A percentile compares a stretch with the other conserved stretches of the same genome.
phyloP scores from a whole-genome alignment of 306 rosid genomes.

The Parietaria judaica region DNA sequence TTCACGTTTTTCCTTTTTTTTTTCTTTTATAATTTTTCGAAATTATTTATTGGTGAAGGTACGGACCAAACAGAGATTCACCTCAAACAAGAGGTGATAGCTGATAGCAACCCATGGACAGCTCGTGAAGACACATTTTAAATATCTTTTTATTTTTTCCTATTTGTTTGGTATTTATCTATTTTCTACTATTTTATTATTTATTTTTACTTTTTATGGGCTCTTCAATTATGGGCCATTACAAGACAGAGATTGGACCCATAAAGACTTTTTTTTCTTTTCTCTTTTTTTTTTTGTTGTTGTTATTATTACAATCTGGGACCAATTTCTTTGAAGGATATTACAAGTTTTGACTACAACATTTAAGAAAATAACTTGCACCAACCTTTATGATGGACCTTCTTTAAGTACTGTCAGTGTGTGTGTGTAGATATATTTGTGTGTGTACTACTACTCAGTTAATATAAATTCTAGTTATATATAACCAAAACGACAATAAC shows the following conservation, averaged over 20 bases:
- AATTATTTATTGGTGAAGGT: neutral
- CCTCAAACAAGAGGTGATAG: slow-evolving; percentile 9
- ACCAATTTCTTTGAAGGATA: neutral
- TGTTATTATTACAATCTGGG: neutral
- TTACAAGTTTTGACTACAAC: neutral
- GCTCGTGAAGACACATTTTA: slow-evolving; percentile 12
- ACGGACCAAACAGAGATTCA: slow-evolving; percentile 17
- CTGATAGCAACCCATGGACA: slow-evolving; percentile 14
- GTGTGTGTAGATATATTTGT: no score
- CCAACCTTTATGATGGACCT: slow-evolving; percentile 3
- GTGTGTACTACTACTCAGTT: no score
- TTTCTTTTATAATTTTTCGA: neutral
- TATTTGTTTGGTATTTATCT: neutral
- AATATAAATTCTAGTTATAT: no score
- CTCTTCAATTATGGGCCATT: neutral
- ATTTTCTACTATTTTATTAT: neutral
- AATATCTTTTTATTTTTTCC: neutral
- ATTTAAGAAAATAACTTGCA: neutral
- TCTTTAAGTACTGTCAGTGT: neutral
- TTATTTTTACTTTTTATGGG: neutral
- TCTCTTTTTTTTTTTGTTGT: neutral
- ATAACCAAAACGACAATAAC: no score
- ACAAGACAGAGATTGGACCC: neutral
- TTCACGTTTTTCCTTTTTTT: neutral
- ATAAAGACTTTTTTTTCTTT: neutral